phyloP scores from a whole-genome alignment of 2,329 filamentous ascomycete species.

The Dryadomyces sulphureus region DNA sequence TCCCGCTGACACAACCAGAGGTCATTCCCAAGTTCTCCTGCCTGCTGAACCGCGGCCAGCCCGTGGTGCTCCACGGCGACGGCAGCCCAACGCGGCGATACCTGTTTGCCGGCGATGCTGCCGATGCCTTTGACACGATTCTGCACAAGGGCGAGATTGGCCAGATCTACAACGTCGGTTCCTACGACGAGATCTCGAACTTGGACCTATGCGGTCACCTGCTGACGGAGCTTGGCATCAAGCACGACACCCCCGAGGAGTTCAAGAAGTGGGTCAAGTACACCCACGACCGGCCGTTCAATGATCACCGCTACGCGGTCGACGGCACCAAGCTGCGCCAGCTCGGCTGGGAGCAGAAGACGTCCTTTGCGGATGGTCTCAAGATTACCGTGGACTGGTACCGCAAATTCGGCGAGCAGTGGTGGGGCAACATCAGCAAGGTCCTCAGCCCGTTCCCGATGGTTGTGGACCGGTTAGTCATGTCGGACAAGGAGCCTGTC shows the following conservation, averaged over 20 bases:
- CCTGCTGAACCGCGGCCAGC: slow-evolving; percentile 49
- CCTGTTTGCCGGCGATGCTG: slow-evolving; percentile 64
- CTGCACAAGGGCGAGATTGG: slow-evolving; percentile 61
- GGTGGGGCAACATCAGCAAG: slow-evolving; percentile 60
- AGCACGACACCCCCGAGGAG: slow-evolving; percentile 32
- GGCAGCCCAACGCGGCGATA: slow-evolving; percentile 62
- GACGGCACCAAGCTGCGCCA: slow-evolving; percentile 52
- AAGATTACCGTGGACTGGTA: slow-evolving; percentile 57
- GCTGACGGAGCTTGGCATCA: slow-evolving; percentile 45
- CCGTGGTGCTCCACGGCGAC: slow-evolving; percentile 62
- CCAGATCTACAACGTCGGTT: slow-evolving; percentile 72
- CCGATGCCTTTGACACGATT: slow-evolving; percentile 72
- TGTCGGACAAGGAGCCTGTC: slow-evolving; percentile 32
- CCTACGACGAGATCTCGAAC: slow-evolving; percentile 64
- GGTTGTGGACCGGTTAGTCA: slow-evolving; percentile 38
- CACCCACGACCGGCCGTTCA: slow-evolving; percentile 65
- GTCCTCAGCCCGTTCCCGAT: slow-evolving; percentile 54
- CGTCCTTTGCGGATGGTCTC: slow-evolving; percentile 48
- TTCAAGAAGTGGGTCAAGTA: slow-evolving; percentile 55
- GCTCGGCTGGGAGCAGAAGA: slow-evolving; percentile 57
- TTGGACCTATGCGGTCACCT: slow-evolving; percentile 51
- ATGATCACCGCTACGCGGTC: slow-evolving; percentile 59
- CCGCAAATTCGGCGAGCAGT: slow-evolving; percentile 45
- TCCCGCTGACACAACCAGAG: slow-evolving; percentile 30
- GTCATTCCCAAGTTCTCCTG: slow-evolving; percentile 74